Percentiles rank a stretch among this genome's conserved stretches.
Evolutionary conservation across 2,329 filamentous ascomycete species (phyloP).

Genomic region (Fusarium concolor): DNA sequence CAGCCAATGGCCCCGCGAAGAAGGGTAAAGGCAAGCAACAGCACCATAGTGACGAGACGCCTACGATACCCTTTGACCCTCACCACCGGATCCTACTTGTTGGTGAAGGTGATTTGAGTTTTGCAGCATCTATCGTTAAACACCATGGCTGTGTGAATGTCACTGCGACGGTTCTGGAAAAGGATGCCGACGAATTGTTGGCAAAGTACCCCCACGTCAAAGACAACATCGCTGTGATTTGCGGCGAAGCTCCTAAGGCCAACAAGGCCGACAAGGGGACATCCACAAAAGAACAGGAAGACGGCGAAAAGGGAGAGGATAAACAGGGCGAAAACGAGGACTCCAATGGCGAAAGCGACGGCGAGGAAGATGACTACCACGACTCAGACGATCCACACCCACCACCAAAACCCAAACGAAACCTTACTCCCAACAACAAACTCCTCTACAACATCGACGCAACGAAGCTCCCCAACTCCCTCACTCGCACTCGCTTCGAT

Average conservation of each 20-base stretch:
- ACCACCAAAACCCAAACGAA: conserved; percentile 29
- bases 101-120: conserved; percentile 86
- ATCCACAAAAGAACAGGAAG: conserved; percentile 2
- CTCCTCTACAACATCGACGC: conserved; percentile 76
- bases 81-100: conserved; percentile 78
- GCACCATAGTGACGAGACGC: conserved; percentile 49
- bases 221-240: conserved; percentile 67
- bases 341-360: conserved; percentile 33
- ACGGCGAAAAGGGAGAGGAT: conserved; percentile 4
- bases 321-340: conserved; percentile 25
- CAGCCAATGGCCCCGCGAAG: conserved; percentile 34
- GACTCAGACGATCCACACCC: conserved; percentile 37
- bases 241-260: conserved; percentile 36
- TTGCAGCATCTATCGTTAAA: conserved; percentile 73
- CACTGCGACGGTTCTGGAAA: conserved; percentile 77
- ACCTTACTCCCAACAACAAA: conserved; percentile 46
- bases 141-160: conserved; percentile 75
- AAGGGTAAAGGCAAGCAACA: conserved; percentile 45
- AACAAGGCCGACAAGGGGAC: conserved; percentile 18
- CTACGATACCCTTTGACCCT: conserved; percentile 74
- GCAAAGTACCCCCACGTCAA: conserved; percentile 80
- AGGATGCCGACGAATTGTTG: conserved; percentile 65
- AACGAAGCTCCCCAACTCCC: conserved; percentile 66
- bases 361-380: conserved; percentile 32
- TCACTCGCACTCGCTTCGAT: conserved; percentile 68